Base-by-base conservation (phyloP, 179 eudicot genomes). In the Amaranthus tricolor region DNA sequence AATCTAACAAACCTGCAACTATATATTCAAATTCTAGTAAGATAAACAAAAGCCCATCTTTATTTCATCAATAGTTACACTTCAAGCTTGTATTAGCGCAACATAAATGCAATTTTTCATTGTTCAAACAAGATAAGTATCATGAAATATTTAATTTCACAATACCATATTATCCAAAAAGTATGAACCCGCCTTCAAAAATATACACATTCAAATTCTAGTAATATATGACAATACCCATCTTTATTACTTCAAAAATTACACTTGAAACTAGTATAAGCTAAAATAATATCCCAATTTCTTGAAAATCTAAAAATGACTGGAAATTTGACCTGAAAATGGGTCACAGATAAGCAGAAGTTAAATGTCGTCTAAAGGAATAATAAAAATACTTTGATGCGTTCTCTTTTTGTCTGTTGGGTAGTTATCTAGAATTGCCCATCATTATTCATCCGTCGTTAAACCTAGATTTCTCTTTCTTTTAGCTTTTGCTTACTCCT, bases 311-410 rank as follows among this genome's bases (percentile, higher is more conserved):
- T 5, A 5, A 60, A 21, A 3, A 13, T 19, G 11, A 3, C 11
- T 47, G 5, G 48, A 47, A 17, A 17, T 19, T 50, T 67, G 57
- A 67, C 71, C 71, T 67, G 71, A 67, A 66, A 40, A 66, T 47
- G 55, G 20, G 70, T 49, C 5, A 56, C 56, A 66, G 51, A 15
- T 40, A 51, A 67, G 45, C 71, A 57, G 45, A 19, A 50, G 31
- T 9, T 60, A 31, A 58, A 58, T 48, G 55, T 53, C 7, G 70
- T 47, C 3, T 10, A 19, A 1, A 57, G 5, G 71, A 19, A 49
- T 20, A 10, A 19, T 0, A 45, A 19, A 19, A 43, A 67, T 67
- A 64, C 15, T 20, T 4, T 15, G 1, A n/a, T n/a, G n/a, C n/a
- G n/a, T n/a, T n/a, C n/a, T n/a, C n/a, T n/a, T n/a, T n/a, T n/a